These are phyloP conservation scores for Fusarium sp. DNA, from an alignment of 2,329 filamentous ascomycete species.

Conservation along the genomic window DNA sequence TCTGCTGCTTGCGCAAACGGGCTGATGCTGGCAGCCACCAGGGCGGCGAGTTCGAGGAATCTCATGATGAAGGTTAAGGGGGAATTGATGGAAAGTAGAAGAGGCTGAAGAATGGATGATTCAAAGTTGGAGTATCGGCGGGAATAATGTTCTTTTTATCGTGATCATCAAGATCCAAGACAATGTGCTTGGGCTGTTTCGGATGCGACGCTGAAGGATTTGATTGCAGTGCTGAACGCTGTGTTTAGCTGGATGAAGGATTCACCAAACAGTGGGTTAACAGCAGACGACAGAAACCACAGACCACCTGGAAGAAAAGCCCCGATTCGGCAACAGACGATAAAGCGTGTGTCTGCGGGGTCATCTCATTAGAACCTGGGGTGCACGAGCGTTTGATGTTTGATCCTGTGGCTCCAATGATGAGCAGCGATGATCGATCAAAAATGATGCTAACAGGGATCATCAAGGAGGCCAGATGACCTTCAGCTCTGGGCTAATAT, in stretches of 20 bases:
- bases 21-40: constrained; percentile 21
- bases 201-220: constrained; percentile 9
- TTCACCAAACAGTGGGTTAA: constrained; percentile 13
- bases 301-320: not conserved
- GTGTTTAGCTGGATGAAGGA: constrained; percentile 4
- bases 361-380: constrained; percentile 15
- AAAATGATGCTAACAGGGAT: constrained; percentile 22
- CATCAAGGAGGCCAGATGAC: constrained; percentile 8
- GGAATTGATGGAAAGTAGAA: not conserved
- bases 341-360: constrained; percentile 18
- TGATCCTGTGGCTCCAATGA: constrained; percentile 5
- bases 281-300: not conserved
- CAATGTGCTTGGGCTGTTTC: constrained; percentile 3
- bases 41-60: constrained; percentile 14
- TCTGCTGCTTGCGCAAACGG: constrained; percentile 47
- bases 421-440: constrained; percentile 1
- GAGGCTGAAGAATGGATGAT: not conserved
- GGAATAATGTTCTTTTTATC: constrained; percentile 5
- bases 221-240: constrained; percentile 26
- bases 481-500: not conserved
- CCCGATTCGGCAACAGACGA: constrained; percentile 4
- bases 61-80: constrained; percentile 19
- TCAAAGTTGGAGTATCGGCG: not conserved
- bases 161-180: not conserved
- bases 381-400: constrained; percentile 29